Percentiles rank a stretch among this genome's conserved stretches.
phyloP scores from a whole-genome alignment of 257 asterid genomes.

The Nicotiana knightiana region DNA sequence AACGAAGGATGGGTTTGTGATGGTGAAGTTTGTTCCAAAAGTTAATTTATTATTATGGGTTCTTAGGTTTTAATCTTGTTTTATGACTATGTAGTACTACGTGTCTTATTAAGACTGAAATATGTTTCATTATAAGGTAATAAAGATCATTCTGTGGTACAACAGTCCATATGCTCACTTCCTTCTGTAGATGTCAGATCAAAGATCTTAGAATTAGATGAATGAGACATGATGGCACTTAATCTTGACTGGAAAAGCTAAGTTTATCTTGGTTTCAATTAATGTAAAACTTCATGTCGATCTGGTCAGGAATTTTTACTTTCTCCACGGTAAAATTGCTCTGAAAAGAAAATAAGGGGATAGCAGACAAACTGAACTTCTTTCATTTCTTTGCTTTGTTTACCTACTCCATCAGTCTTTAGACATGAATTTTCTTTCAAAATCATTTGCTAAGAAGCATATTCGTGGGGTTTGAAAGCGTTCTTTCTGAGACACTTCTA shows the following conservation, averaged over 20 bases:
- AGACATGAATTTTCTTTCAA: background rate
- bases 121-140: background rate
- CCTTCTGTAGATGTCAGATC: background rate
- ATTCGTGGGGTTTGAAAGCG: background rate
- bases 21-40: conserved; percentile 46
- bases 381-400: background rate
- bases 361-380: background rate
- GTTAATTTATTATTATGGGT: conserved; percentile 6
- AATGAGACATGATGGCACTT: background rate
- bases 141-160: background rate
- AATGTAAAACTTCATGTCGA: background rate
- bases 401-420: background rate
- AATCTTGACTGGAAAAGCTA: background rate
- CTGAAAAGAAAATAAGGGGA: background rate
- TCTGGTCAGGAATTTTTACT: background rate
- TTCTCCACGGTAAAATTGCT: background rate
- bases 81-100: background rate
- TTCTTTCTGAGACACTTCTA: background rate
- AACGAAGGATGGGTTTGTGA: conserved; percentile 52
- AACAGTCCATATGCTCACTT: background rate
- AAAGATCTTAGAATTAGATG: background rate
- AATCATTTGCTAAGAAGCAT: background rate
- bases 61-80: background rate
- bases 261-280: background rate
- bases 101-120: background rate